Conservation (phyloP, 2,329 filamentous ascomycete species). For the Ophiocordyceps camponoti-floridani region DNA sequence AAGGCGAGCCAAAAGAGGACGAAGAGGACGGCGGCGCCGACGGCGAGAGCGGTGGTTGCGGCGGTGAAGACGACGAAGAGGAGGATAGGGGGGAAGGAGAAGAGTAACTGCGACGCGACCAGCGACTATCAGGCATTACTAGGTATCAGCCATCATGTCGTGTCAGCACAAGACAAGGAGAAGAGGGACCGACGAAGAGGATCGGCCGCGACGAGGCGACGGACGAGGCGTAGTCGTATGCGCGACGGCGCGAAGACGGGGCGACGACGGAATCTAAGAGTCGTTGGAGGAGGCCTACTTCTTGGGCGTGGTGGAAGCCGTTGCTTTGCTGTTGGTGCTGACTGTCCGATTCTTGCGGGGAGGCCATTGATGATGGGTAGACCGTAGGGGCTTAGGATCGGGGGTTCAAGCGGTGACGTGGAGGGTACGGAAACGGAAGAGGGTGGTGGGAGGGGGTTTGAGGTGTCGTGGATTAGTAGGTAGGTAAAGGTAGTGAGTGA, state of each 20-base stretch:
- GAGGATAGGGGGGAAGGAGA: conserved; percentile 48
- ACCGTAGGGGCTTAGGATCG: too few species aligned
- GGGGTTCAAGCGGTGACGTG: too few species aligned
- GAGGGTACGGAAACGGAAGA: too few species aligned
- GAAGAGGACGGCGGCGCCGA: conserved; percentile 45
- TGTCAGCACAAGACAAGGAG: background rate
- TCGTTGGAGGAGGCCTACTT: conserved; percentile 20
- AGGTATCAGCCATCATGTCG: background rate
- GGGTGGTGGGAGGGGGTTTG: too few species aligned
- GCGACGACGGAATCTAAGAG: conserved; percentile 35
- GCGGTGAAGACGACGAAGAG: conserved; percentile 51
- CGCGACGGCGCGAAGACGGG: conserved; percentile 39
- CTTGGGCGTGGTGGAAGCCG: conserved; percentile 7
- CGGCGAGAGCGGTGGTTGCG: conserved; percentile 42
- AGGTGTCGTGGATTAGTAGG: background rate
- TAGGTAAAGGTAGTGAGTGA: too few species aligned
- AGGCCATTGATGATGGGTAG: background rate
- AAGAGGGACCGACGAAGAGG: conserved; percentile 38
- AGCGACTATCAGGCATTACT: too few species aligned
- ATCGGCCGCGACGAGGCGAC: conserved; percentile 50
- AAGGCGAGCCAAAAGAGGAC: conserved; percentile 49
- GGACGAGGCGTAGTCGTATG: conserved; percentile 30
- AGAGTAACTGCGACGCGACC: conserved; percentile 41
- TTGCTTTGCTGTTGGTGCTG: background rate
- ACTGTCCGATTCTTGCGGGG: background rate